A percentile compares a stretch with the other conserved stretches of the same genome.
These are phyloP conservation scores for Aechmea fasciata DNA, from an alignment of 176 grass and related monocot genomes.

Conservation along the genomic window DNA sequence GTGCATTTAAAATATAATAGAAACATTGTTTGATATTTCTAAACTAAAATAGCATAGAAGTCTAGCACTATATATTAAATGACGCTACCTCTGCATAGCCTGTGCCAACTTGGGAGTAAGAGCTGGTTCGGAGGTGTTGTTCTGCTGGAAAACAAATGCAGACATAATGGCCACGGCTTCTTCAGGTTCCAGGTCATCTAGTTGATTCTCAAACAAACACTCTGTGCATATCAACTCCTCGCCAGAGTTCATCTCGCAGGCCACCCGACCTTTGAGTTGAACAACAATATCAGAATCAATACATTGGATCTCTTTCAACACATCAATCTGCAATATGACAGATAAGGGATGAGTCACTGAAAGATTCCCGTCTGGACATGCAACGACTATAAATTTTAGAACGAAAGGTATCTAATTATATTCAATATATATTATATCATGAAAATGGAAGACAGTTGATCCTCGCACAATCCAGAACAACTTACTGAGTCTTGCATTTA, in stretches of 20 bases:
- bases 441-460: neutral
- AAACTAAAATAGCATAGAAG: neutral
- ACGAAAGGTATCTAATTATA: neutral
- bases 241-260: constrained; percentile 94
- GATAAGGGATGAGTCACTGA: neutral
- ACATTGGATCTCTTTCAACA: constrained; percentile 73
- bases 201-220: constrained; percentile 93
- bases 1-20: too few relatives aligned
- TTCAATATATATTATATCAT: neutral
- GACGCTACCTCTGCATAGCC: constrained; percentile 64
- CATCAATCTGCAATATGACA: constrained; percentile 59
- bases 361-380: neutral
- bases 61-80: too few relatives aligned
- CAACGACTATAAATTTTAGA: neutral
- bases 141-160: constrained; percentile 87
- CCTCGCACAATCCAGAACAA: neutral
- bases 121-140: constrained; percentile 74
- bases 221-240: constrained; percentile 89
- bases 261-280: constrained; percentile 90
- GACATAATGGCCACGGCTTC: constrained; percentile 96
- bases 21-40: neutral
- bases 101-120: constrained; percentile 67
- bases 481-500: neutral
- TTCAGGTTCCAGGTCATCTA: constrained; percentile 87
- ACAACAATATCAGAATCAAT: constrained; percentile 94